Percentiles rank a stretch among this genome's conserved stretches.
phyloP scores from a whole-genome alignment of 2,329 filamentous ascomycete species.

The Alternaria brassicicola region DNA sequence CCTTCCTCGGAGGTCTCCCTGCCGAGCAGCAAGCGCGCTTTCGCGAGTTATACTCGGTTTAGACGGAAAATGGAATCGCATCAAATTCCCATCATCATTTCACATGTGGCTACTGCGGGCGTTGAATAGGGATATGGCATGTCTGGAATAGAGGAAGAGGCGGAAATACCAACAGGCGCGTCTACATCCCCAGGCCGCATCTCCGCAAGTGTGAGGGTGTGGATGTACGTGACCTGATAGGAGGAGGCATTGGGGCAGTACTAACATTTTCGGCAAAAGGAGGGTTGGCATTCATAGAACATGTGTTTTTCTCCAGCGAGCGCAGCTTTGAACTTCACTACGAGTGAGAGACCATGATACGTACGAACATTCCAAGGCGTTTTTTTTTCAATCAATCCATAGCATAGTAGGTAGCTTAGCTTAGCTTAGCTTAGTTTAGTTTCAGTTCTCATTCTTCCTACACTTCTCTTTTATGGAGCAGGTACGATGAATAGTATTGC shows the following conservation, averaged over 20 bases:
- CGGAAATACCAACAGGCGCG: constrained; percentile 28
- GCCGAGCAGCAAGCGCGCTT: constrained; percentile 52
- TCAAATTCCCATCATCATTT: constrained; percentile 21
- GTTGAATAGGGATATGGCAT: constrained; percentile 25
- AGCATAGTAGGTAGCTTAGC: neutral
- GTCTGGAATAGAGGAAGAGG: constrained; percentile 31
- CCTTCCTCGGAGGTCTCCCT: constrained; percentile 56
- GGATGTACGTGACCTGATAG: neutral
- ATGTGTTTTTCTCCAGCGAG: neutral
- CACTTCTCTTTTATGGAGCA: neutral
- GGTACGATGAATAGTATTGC: neutral
- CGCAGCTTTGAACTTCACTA: neutral
- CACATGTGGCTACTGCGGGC: constrained; percentile 26
- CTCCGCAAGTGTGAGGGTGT: neutral
- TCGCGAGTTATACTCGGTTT: constrained; percentile 51
- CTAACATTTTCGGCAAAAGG: constrained; percentile 1
- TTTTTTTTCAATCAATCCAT: neutral
- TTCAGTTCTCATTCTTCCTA: neutral
- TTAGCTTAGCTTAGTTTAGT: neutral
- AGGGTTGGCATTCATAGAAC: neutral
- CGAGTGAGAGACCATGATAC: neutral
- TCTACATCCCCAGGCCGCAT: neutral
- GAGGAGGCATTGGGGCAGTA: neutral
- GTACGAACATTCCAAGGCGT: neutral
- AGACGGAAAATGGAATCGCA: constrained; percentile 4